A percentile compares a stretch with the other conserved stretches of the same genome.
phyloP scores from a whole-genome alignment of 192 early-diverging fungal genomes.

The Tieghemiomyces parasiticus region DNA sequence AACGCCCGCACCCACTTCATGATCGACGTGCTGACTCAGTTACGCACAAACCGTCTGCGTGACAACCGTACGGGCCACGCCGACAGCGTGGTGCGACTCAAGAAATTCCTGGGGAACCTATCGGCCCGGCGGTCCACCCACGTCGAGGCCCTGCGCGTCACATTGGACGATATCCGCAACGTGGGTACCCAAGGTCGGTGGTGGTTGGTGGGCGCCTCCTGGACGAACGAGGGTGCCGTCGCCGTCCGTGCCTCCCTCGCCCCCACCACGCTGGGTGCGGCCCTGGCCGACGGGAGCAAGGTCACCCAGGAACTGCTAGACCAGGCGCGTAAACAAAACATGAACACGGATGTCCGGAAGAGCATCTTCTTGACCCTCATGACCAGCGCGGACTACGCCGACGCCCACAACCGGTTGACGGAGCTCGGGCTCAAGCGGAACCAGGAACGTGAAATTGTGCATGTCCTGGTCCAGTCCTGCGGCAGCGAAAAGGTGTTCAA shows the following conservation, averaged over 20 bases:
- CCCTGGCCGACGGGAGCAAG: background rate
- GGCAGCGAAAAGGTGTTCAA: conserved; percentile 81
- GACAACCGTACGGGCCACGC: conserved; percentile 36
- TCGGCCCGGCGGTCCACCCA: conserved; percentile 26
- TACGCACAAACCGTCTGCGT: conserved; percentile 87
- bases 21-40: conserved; percentile 82
- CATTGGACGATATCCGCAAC: conserved; percentile 68
- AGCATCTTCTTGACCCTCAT: conserved; percentile 87
- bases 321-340: conserved; percentile 71
- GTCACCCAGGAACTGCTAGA: conserved; percentile 49
- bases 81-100: conserved; percentile 54
- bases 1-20: conserved; percentile 69
- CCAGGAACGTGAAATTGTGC: conserved; percentile 89
- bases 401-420: conserved; percentile 76
- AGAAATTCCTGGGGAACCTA: conserved; percentile 60
- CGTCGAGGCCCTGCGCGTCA: conserved; percentile 67
- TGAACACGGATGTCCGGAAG: conserved; percentile 92
- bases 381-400: conserved; percentile 88
- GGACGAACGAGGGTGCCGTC: conserved; percentile 35
- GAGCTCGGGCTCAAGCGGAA: conserved; percentile 74
- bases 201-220: conserved; percentile 95
- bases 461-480: conserved; percentile 83
- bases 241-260: conserved; percentile 1
- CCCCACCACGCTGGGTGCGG: conserved; percentile 6
- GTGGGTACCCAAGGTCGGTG: conserved; percentile 84